phyloP scores from a whole-genome alignment of 2,329 filamentous ascomycete species.

The Nectriaceae sp. region DNA sequence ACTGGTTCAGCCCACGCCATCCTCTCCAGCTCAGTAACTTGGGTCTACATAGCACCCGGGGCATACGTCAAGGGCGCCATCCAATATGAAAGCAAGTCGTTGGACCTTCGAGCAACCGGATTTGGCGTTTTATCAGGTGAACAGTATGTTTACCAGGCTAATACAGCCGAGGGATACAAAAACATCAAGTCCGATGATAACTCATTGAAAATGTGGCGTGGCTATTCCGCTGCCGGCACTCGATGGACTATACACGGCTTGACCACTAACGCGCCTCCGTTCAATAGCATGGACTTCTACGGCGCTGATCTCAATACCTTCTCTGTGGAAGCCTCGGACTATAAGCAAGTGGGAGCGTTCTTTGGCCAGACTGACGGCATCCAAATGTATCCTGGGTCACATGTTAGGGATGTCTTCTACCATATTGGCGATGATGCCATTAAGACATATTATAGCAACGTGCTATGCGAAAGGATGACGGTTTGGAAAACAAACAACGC shows the following conservation, averaged over 20 bases:
- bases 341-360: constrained; percentile 41
- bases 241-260: constrained; percentile 31
- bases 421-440: constrained; percentile 38
- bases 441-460: constrained; percentile 37
- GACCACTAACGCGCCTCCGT: constrained; percentile 36
- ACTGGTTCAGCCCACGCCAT: constrained; percentile 23
- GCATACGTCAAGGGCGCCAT: constrained; percentile 41
- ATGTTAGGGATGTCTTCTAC: constrained; percentile 36
- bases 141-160: constrained; percentile 40
- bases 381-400: constrained; percentile 33
- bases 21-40: constrained; percentile 18
- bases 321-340: constrained; percentile 30
- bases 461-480: constrained; percentile 21
- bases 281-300: constrained; percentile 39
- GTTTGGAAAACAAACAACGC: constrained; percentile 35
- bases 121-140: constrained; percentile 39
- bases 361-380: constrained; percentile 40
- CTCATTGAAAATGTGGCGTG: constrained; percentile 34
- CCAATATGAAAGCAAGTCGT: constrained; percentile 27
- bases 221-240: constrained; percentile 14
- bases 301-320: constrained; percentile 11
- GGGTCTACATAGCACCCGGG: constrained; percentile 32
- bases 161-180: constrained; percentile 29
- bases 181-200: constrained; percentile 30
- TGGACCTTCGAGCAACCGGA: constrained; percentile 34